These are phyloP conservation scores for Flueggea neowawraea DNA, from an alignment of 441 rosid genomes.

Conservation along the genomic window DNA sequence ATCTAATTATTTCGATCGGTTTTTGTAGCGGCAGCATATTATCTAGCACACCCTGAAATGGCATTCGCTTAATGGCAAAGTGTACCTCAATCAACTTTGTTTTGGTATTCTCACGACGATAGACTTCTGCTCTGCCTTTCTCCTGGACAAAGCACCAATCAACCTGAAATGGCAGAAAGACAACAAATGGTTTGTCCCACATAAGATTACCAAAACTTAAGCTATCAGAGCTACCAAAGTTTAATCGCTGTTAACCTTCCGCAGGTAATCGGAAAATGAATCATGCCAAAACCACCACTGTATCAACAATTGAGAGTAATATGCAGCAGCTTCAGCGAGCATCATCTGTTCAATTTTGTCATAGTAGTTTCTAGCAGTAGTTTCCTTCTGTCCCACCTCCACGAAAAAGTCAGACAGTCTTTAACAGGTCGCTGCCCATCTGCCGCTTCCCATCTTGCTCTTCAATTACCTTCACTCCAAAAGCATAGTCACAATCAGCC, in stretches of 20 bases:
- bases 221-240: neutral
- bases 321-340: slow-evolving; percentile 16
- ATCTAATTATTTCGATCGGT: no score
- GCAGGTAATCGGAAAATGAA: slow-evolving; percentile 4
- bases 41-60: no score
- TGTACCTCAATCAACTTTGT: slow-evolving; percentile 9
- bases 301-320: slow-evolving; percentile 14
- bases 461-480: slow-evolving; percentile 3
- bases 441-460: slow-evolving; percentile 11
- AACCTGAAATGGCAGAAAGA: slow-evolving; percentile 4
- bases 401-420: neutral
- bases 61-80: neutral
- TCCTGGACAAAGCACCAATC: slow-evolving; percentile 20
- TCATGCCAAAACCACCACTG: slow-evolving; percentile 13
- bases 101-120: neutral
- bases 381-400: neutral
- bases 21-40: no score
- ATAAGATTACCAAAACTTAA: neutral
- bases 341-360: slow-evolving; percentile 9
- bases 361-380: neutral
- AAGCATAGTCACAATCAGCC: neutral
- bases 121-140: slow-evolving; percentile 9
- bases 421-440: slow-evolving; percentile 5
- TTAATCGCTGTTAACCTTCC: slow-evolving; percentile 9
- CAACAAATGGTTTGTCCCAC: neutral